These are phyloP conservation scores for Rehmannia glutinosa DNA, from an alignment of 257 asterid genomes.

Conservation along the genomic window DNA sequence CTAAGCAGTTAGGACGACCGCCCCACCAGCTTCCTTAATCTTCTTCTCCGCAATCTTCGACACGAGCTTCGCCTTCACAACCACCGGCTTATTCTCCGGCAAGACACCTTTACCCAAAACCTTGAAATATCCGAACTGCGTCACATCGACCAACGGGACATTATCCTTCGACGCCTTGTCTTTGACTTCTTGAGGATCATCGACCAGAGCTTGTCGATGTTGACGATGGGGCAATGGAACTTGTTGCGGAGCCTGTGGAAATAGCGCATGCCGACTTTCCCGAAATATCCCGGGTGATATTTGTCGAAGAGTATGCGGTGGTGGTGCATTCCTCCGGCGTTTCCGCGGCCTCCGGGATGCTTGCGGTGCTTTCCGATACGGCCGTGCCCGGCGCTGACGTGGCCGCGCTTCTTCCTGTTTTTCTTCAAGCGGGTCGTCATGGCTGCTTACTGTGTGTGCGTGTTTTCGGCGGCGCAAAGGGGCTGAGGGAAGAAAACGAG, in stretches of 20 bases:
- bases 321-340: conserved; percentile 33
- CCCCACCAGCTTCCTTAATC: conserved; percentile 29
- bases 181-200: conserved; percentile 18
- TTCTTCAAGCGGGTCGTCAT: conserved; percentile 29
- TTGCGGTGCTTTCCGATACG: conserved; percentile 22
- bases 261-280: conserved; percentile 28
- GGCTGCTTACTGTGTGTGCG: neutral
- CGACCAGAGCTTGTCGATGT: conserved; percentile 29
- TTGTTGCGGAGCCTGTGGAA: conserved; percentile 33
- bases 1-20: conserved; percentile 27
- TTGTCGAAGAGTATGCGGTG: conserved; percentile 38
- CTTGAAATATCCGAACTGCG: conserved; percentile 29
- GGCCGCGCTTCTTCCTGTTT: conserved; percentile 28
- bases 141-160: conserved; percentile 23
- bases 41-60: conserved; percentile 27
- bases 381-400: conserved; percentile 30
- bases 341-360: conserved; percentile 30
- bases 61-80: conserved; percentile 31
- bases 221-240: conserved; percentile 32
- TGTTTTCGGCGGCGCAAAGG: neutral
- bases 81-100: conserved; percentile 24
- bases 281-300: conserved; percentile 33
- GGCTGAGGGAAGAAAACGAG: neutral
- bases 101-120: conserved; percentile 25
- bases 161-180: conserved; percentile 27